A percentile compares a stretch with the other conserved stretches of the same genome.
phyloP scores from a whole-genome alignment of 1,139 yeast species.

The Geotrichum siamense region DNA sequence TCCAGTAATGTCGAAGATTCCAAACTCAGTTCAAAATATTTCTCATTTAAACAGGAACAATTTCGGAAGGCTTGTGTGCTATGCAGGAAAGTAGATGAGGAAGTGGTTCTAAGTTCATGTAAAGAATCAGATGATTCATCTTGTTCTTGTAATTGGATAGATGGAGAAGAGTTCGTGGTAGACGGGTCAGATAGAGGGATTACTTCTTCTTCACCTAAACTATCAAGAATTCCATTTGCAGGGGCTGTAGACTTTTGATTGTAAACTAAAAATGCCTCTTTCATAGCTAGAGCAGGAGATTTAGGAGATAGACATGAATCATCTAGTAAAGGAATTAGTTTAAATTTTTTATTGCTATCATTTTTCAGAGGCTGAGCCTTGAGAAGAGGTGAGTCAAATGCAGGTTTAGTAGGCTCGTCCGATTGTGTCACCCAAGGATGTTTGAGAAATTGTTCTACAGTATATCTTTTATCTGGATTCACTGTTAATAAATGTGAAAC shows the following conservation, averaged over 20 bases:
- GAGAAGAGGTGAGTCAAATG: conserved; percentile 10
- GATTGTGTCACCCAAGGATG: conserved; percentile 72
- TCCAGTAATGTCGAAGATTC: conserved; percentile 18
- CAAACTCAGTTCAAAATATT: conserved; percentile 17
- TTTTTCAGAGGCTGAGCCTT: not conserved
- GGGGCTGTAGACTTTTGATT: conserved; percentile 35
- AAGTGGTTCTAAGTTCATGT: not conserved
- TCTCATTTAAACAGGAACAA: not conserved
- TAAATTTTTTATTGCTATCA: not conserved
- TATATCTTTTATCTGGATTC: conserved; percentile 69
- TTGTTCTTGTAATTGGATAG: not conserved
- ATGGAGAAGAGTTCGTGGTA: no score
- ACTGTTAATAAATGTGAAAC: conserved; percentile 73
- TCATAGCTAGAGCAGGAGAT: conserved; percentile 24
- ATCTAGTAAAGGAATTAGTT: conserved; percentile 8
- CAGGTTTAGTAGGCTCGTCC: conserved; percentile 23
- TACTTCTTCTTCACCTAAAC: not conserved
- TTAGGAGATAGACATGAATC: conserved; percentile 1
- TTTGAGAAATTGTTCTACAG: conserved; percentile 64
- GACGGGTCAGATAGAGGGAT: no score
- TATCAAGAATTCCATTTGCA: not conserved
- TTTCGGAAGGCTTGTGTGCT: not conserved
- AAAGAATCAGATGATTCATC: not conserved
- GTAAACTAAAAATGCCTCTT: conserved; percentile 42
- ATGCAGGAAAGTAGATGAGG: not conserved